These are phyloP conservation scores for Musa acuminata DNA, from an alignment of 176 grass and related monocot genomes.

Conservation along the genomic window DNA sequence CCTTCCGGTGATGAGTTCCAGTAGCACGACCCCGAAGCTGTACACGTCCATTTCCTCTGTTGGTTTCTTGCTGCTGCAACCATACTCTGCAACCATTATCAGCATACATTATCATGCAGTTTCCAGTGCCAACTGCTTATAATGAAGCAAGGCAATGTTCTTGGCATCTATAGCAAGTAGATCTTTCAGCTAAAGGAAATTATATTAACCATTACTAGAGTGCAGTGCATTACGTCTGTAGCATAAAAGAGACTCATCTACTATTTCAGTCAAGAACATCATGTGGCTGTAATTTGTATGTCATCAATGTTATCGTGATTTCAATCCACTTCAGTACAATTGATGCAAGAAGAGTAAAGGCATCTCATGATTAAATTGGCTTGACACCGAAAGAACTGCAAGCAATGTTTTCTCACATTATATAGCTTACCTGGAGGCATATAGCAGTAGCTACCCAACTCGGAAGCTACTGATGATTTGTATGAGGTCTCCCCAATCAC, in stretches of 20 bases:
- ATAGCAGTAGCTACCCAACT: slow-evolving; percentile 40
- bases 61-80: slow-evolving; percentile 33
- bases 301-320: not conserved
- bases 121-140: not conserved
- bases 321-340: not conserved
- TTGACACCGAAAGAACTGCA: not conserved
- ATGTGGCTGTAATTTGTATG: not conserved
- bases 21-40: slow-evolving; percentile 66
- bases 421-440: slow-evolving; percentile 43
- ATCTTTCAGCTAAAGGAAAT: not conserved
- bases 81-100: slow-evolving; percentile 31
- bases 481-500: slow-evolving; percentile 36
- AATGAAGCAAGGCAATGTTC: not conserved
- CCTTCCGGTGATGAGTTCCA: slow-evolving; percentile 63
- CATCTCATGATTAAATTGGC: not conserved
- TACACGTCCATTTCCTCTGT: slow-evolving; percentile 60
- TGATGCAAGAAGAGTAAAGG: not conserved
- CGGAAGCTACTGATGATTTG: slow-evolving; percentile 34
- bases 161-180: too few species aligned
- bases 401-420: not conserved
- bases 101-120: not conserved
- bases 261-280: not conserved
- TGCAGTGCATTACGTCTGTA: not conserved
- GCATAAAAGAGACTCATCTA: not conserved
- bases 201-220: not conserved